Conservation (phyloP, 257 asterid species). For the Coffea canephora region DNA sequence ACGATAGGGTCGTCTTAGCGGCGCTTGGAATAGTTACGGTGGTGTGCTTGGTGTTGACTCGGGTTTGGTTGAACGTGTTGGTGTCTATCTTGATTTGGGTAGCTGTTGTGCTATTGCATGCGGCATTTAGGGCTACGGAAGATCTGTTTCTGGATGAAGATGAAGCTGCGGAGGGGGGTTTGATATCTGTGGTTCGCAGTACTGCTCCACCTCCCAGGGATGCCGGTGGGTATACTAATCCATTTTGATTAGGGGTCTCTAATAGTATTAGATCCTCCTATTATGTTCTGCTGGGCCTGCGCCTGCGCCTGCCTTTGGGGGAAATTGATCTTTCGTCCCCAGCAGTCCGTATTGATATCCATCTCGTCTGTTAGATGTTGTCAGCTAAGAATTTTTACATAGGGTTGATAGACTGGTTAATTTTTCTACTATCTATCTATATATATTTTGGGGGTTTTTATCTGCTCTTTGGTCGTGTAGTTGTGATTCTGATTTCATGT, state of each 20-base stretch:
- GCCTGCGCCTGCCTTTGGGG: no score
- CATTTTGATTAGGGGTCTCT: conserved; percentile 3
- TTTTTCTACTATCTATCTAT: no score
- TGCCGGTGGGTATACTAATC: conserved; percentile 6
- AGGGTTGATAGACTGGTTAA: not conserved
- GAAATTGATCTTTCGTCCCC: no score
- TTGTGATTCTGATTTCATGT: no score
- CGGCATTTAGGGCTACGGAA: conserved; percentile 57
- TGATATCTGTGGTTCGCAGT: conserved; percentile 48
- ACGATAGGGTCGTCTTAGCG: conserved; percentile 49
- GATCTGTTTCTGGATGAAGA: conserved; percentile 69
- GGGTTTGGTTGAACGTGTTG: conserved; percentile 66
- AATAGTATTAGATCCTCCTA: no score
- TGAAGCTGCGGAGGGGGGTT: conserved; percentile 51
- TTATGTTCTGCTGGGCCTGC: no score
- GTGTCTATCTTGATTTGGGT: conserved; percentile 44
- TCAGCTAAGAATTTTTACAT: not conserved
- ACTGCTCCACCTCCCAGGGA: not conserved
- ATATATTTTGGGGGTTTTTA: no score
- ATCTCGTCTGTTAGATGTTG: no score
- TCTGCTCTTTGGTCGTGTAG: no score
- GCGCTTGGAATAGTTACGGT: conserved; percentile 47
- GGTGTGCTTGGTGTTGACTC: conserved; percentile 46
- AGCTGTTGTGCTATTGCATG: conserved; percentile 46
- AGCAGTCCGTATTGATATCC: no score